Evolutionary conservation across 2,329 filamentous ascomycete species (phyloP).

Genomic region (Achaetomium macrosporum): DNA sequence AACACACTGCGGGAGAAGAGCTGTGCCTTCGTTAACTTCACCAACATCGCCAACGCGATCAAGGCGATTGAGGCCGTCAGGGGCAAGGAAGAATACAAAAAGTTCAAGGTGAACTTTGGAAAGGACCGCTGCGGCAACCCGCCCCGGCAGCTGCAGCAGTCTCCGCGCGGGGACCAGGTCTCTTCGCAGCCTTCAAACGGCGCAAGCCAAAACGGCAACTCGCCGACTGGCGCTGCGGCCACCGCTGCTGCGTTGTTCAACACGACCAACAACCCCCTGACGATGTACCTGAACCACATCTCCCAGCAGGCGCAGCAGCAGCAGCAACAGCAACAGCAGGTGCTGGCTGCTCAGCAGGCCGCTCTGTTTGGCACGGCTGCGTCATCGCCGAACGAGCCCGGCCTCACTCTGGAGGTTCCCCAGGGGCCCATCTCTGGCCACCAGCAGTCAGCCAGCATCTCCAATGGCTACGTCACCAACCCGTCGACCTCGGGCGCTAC

Average conservation of each 20-base stretch:
- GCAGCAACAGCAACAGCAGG: constrained; percentile 67
- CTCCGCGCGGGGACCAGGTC: constrained; percentile 58
- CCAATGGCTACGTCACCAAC: constrained; percentile 55
- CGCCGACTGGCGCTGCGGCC: constrained; percentile 49
- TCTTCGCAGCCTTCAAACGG: constrained; percentile 55
- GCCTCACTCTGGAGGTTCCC: constrained; percentile 50
- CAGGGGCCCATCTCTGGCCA: constrained; percentile 57
- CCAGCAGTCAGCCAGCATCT: constrained; percentile 60
- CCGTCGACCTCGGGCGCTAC: constrained; percentile 52
- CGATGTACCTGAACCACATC: constrained; percentile 85
- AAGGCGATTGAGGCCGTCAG: constrained; percentile 97
- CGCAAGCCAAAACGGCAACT: constrained; percentile 52
- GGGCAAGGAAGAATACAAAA: constrained; percentile 90
- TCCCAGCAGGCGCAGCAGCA: constrained; percentile 67
- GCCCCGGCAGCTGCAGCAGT: constrained; percentile 73
- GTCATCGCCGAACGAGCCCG: constrained; percentile 47
- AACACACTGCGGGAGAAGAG: constrained; percentile 98
- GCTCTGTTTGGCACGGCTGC: constrained; percentile 72
- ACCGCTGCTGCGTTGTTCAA: constrained; percentile 70
- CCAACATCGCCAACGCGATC: constrained; percentile 98
- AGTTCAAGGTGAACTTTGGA: constrained; percentile 99
- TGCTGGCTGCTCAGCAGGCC: constrained; percentile 69
- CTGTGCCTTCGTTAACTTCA: constrained; percentile 99
- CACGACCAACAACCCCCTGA: constrained; percentile 79
- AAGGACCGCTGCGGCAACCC: constrained; percentile 98